Evolutionary conservation across 306 rosid genomes (phyloP).

Genomic region (Vigna unguiculata): DNA sequence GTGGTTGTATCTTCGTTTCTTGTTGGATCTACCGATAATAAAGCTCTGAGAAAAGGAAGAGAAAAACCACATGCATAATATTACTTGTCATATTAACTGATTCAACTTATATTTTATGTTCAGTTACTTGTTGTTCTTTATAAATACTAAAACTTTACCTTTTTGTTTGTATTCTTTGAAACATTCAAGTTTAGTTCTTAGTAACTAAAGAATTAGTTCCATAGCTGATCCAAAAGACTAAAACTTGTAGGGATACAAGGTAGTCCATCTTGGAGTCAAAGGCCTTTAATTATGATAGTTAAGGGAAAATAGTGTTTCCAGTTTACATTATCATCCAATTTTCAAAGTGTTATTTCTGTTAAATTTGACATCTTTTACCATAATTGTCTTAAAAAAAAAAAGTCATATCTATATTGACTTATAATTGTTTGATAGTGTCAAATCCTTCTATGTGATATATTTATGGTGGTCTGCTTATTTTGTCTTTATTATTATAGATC

Average conservation of each 20-base stretch:
- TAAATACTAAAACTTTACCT: too few species aligned
- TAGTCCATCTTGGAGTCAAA: background rate
- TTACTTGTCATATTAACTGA: background rate
- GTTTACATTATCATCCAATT: background rate
- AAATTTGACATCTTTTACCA: background rate
- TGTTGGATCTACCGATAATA: background rate
- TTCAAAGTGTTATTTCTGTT: background rate
- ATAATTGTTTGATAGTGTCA: background rate
- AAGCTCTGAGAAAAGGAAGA: background rate
- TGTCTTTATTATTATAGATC: background rate
- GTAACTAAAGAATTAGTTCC: background rate
- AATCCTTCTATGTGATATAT: background rate
- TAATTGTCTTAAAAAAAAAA: background rate
- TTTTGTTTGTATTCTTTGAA: too few species aligned
- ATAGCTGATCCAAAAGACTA: background rate
- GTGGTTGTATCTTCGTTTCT: too few species aligned
- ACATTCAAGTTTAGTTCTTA: background rate
- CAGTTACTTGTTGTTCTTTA: too few species aligned
- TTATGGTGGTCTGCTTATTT: background rate
- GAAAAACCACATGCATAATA: background rate
- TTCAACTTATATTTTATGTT: background rate
- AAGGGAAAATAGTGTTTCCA: too few species aligned
- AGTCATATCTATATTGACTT: background rate
- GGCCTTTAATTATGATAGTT: background rate
- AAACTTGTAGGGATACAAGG: background rate